Evolutionary conservation across 2,329 filamentous ascomycete genomes (phyloP).

Genomic region (Cytospora schulzeri): DNA sequence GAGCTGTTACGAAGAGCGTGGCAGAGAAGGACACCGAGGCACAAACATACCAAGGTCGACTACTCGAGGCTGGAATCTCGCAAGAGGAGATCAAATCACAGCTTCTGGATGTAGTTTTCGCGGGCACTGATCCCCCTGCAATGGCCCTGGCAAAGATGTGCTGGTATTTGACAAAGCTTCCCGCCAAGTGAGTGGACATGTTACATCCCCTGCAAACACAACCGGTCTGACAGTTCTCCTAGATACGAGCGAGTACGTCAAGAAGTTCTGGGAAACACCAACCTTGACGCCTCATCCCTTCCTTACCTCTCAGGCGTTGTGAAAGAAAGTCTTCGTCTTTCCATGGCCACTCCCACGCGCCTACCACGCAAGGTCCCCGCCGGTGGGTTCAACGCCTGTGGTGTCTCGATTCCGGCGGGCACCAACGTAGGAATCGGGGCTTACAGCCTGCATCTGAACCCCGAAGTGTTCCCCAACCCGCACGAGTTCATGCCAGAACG

Average conservation of each 20-base stretch:
- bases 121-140: constrained; percentile 55
- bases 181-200: constrained; percentile 38
- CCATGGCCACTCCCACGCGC: neutral
- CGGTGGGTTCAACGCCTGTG: neutral
- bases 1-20: constrained; percentile 36
- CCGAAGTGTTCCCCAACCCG: neutral
- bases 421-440: neutral
- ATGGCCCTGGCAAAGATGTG: constrained; percentile 53
- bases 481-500: neutral
- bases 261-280: neutral
- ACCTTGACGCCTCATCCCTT: neutral
- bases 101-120: constrained; percentile 57
- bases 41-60: constrained; percentile 50
- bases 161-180: constrained; percentile 47
- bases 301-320: neutral
- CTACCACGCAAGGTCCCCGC: neutral
- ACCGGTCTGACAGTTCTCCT: neutral
- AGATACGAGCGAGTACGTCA: neutral
- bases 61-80: constrained; percentile 47
- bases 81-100: constrained; percentile 49
- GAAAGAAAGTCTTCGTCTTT: neutral
- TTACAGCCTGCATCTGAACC: neutral
- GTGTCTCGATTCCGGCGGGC: neutral
- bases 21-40: constrained; percentile 37
- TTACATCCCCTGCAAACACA: neutral